phyloP scores from a whole-genome alignment of 805 yeast species.

The Candida ulmi region DNA sequence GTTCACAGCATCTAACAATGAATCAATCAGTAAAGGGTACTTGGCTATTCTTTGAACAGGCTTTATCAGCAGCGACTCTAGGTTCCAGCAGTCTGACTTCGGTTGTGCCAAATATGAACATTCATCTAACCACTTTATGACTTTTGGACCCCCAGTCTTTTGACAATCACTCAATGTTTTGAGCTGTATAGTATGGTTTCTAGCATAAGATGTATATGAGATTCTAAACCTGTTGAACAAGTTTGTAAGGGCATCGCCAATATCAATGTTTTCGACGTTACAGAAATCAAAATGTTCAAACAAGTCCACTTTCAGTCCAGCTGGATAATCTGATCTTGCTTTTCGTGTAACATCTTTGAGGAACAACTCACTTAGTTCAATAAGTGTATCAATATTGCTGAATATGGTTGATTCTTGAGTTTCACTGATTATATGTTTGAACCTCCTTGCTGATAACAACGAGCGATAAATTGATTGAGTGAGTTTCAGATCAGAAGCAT shows the following conservation, averaged over 20 bases:
- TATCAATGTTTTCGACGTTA: slow-evolving; percentile 14
- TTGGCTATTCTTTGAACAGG: slow-evolving; percentile 28
- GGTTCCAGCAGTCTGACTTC: slow-evolving; percentile 20
- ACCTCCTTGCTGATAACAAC: slow-evolving; percentile 24
- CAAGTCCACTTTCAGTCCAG: slow-evolving; percentile 3
- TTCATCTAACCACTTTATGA: slow-evolving; percentile 28
- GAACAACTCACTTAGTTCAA: slow-evolving; percentile 30
- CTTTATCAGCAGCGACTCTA: slow-evolving; percentile 26
- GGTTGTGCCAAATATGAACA: slow-evolving; percentile 24
- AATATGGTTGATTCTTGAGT: slow-evolving; percentile 35
- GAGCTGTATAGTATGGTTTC: slow-evolving; percentile 26
- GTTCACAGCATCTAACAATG: slow-evolving; percentile 9
- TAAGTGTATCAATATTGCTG: slow-evolving; percentile 37
- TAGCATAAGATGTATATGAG: slow-evolving; percentile 28
- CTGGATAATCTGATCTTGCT: neutral
- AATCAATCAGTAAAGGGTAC: slow-evolving; percentile 15
- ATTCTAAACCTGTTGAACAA: slow-evolving; percentile 28
- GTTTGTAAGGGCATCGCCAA: slow-evolving; percentile 25
- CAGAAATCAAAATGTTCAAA: slow-evolving; percentile 8
- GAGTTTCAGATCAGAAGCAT: slow-evolving; percentile 24
- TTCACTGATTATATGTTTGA: slow-evolving; percentile 25
- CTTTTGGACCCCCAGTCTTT: slow-evolving; percentile 14
- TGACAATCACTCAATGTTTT: slow-evolving; percentile 18
- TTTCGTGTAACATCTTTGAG: slow-evolving; percentile 13
- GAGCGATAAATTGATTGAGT: slow-evolving; percentile 29